Evolutionary conservation across 805 yeast genomes (phyloP).

Genomic region (Lachancea dasiensis): DNA sequence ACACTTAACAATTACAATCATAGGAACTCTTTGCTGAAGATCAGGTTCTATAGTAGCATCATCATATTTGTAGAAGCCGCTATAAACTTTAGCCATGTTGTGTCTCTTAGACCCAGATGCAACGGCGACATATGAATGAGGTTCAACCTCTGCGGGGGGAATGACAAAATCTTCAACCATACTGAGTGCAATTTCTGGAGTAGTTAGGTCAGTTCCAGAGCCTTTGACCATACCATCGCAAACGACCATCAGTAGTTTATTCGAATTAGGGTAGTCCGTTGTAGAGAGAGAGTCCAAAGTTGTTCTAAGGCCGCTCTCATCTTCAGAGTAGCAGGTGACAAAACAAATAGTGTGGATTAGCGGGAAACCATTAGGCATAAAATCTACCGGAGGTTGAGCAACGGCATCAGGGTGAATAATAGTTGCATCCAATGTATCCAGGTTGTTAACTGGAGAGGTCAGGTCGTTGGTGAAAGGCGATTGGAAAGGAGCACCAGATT

Average conservation of each 20-base stretch:
- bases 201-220: slow-evolving; percentile 78
- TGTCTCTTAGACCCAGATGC: slow-evolving; percentile 93
- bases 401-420: slow-evolving; percentile 70
- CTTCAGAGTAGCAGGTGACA: slow-evolving; percentile 95
- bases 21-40: slow-evolving; percentile 81
- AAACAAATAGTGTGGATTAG: slow-evolving; percentile 65
- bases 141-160: slow-evolving; percentile 67
- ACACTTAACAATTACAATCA: slow-evolving; percentile 73
- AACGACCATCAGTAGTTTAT: slow-evolving; percentile 73
- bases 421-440: slow-evolving; percentile 49
- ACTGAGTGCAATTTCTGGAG: slow-evolving; percentile 83
- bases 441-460: slow-evolving; percentile 8
- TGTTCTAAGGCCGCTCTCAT: slow-evolving; percentile 75
- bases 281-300: slow-evolving; percentile 92
- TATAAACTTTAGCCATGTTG: slow-evolving; percentile 94
- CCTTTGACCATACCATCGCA: slow-evolving; percentile 97
- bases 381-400: slow-evolving; percentile 86
- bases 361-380: slow-evolving; percentile 82
- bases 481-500: background rate
- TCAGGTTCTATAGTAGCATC: slow-evolving; percentile 67
- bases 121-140: slow-evolving; percentile 90
- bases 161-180: slow-evolving; percentile 79
- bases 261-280: slow-evolving; percentile 92
- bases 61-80: slow-evolving; percentile 88
- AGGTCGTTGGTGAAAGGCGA: slow-evolving; percentile 9